Evolutionary conservation across 139 green algal species (phyloP).

Genomic region (Haematococcus lacustris): DNA sequence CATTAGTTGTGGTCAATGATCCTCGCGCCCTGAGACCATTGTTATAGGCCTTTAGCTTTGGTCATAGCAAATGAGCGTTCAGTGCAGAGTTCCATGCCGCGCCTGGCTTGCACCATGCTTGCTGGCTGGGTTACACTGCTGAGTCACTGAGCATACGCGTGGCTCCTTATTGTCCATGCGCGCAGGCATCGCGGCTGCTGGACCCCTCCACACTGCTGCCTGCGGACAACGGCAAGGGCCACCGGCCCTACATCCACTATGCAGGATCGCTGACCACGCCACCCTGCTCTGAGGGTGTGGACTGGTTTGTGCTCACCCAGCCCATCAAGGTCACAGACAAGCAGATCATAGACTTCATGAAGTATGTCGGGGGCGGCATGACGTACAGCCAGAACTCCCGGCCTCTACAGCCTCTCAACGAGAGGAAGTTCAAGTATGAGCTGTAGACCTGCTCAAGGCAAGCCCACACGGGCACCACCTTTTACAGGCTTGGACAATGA

Average conservation of each 20-base stretch:
- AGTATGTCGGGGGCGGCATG: conserved; percentile 30
- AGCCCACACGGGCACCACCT: too few species aligned
- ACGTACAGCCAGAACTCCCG: conserved; percentile 39
- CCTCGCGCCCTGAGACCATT: too few species aligned
- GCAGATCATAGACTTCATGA: conserved; percentile 57
- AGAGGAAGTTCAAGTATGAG: conserved; percentile 34
- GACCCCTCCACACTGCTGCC: conserved; percentile 48
- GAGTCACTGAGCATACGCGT: background rate
- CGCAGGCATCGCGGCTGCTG: conserved; percentile 19
- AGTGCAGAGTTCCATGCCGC: too few species aligned
- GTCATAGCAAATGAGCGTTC: too few species aligned
- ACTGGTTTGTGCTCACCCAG: conserved; percentile 69
- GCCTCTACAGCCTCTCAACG: conserved; percentile 41
- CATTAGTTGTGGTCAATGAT: too few species aligned
- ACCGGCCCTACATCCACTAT: conserved; percentile 63
- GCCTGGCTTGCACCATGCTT: too few species aligned
- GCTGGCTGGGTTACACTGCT: too few species aligned
- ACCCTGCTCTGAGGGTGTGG: conserved; percentile 71
- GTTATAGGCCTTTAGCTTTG: too few species aligned
- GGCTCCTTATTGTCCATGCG: background rate
- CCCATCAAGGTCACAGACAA: conserved; percentile 35
- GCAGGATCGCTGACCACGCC: conserved; percentile 79
- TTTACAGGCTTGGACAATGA: too few species aligned
- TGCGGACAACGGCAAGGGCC: conserved; percentile 4
- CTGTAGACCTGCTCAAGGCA: too few species aligned